Percentiles rank a stretch among this genome's conserved stretches.
These are phyloP conservation scores for Solanum hybrid DNA, from an alignment of 305 asterid genomes.

Conservation along the genomic window DNA sequence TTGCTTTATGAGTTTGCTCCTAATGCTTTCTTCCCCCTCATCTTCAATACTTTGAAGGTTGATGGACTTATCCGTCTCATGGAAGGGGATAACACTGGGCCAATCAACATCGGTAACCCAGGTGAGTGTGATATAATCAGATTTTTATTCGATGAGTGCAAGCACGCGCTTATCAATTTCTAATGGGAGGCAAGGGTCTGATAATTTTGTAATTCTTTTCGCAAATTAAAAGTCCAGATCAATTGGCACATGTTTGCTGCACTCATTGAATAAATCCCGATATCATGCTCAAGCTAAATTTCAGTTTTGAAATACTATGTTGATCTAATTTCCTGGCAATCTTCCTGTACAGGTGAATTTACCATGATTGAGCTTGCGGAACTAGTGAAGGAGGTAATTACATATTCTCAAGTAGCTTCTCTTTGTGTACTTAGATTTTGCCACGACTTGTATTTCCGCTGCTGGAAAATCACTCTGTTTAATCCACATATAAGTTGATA, in stretches of 20 bases:
- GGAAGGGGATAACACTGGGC: slow-evolving; percentile 34
- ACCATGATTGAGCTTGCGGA: slow-evolving; percentile 33
- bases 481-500: neutral
- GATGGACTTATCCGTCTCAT: slow-evolving; percentile 33
- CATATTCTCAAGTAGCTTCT: neutral
- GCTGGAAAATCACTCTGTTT: neutral
- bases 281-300: neutral
- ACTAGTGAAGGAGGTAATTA: slow-evolving; percentile 26
- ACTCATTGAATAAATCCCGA: neutral
- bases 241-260: neutral
- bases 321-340: neutral
- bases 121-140: slow-evolving; percentile 5
- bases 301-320: neutral
- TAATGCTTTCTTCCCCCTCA: neutral
- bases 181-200: neutral
- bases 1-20: neutral
- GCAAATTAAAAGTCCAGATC: neutral
- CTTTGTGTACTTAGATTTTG: neutral
- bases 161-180: neutral
- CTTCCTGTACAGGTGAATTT: slow-evolving; percentile 22
- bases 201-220: neutral
- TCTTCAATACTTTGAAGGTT: slow-evolving; percentile 13
- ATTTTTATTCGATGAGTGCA: neutral
- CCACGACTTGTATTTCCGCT: neutral
- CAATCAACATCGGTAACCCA: slow-evolving; percentile 37